Evolutionary conservation across 1,284 basidiomycete genomes (phyloP).

Genomic region (Leccinum pachyderme): DNA sequence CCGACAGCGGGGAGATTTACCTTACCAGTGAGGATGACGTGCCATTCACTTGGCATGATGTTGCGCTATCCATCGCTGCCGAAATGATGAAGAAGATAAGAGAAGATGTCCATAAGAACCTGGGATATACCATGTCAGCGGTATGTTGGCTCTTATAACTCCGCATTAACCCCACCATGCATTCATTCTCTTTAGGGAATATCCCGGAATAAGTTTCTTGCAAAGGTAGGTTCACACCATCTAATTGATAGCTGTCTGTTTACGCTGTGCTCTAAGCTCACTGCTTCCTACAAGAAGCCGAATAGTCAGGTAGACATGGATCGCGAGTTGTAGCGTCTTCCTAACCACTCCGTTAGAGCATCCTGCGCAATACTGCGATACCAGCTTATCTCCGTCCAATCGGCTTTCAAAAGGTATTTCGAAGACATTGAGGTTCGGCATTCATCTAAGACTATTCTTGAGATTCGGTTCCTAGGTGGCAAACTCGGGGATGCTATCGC

Average conservation of each 20-base stretch:
- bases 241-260: neutral
- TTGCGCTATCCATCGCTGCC: slow-evolving; percentile 86
- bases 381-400: slow-evolving; percentile 79
- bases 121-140: slow-evolving; percentile 95
- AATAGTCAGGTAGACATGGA: slow-evolving; percentile 63
- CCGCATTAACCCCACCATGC: neutral
- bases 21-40: slow-evolving; percentile 34
- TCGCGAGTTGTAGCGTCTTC: neutral
- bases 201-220: slow-evolving; percentile 89
- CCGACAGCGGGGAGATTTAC: slow-evolving; percentile 20
- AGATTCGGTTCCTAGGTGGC: slow-evolving; percentile 95
- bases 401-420: slow-evolving; percentile 79
- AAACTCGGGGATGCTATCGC: slow-evolving; percentile 91
- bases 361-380: slow-evolving; percentile 80
- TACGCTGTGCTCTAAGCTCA: slow-evolving; percentile 49
- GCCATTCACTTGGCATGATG: slow-evolving; percentile 81
- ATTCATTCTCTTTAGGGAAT: slow-evolving; percentile 61
- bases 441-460: slow-evolving; percentile 1
- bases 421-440: slow-evolving; percentile 1
- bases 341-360: slow-evolving; percentile 44
- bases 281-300: slow-evolving; percentile 88
- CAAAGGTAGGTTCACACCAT: slow-evolving; percentile 63
- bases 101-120: slow-evolving; percentile 62
- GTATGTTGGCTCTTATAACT: slow-evolving; percentile 43
- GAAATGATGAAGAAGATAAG: slow-evolving; percentile 83